Evolutionary conservation across 495 filamentous ascomycete species (phyloP), one percentile per base, ranked within the genome.

Genomic region (Filosporella fistucella): DNA sequence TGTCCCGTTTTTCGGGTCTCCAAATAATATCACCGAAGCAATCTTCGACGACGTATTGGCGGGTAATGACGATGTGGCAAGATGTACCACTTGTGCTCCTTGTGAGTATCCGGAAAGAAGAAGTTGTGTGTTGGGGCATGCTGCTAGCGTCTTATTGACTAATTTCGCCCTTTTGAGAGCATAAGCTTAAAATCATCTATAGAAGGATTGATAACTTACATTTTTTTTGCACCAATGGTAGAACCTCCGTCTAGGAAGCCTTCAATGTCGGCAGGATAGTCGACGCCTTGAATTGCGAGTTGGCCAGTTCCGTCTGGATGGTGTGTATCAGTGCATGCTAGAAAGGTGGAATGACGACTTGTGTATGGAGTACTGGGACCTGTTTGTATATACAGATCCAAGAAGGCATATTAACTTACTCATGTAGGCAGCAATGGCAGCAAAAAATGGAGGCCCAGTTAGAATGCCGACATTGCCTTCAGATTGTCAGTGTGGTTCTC

Each of bases 251-350:
- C 60, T 41, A 80, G 74, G 37, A 72, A 77, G 49, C 76, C 63
- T 4, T 41, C 25, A 30, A 65, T 35, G 47, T 59, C 49, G n/a
- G 65, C 63, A 1, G 52, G 28, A 41, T 82, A 83, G 16, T 72
- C 64, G 0, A 82, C 76, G 28, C 78, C 79, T 62, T 82, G 77
- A 12, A 82, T 64, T 2, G 64, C 68, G 11, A 80, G 62, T 25
- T 68, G 64, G 38, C 61, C 57, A 3, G 48, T 45, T 9, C 49
- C 49, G 21, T 44, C n/a, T n/a, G n/a, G n/a, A n/a, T n/a, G n/a
- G n/a, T n/a, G n/a, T n/a, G n/a, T n/a, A n/a, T n/a, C n/a, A n/a
- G n/a, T n/a, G n/a, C n/a, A n/a, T n/a, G n/a, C n/a, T n/a, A n/a
- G n/a, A n/a, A n/a, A n/a, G n/a, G n/a, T n/a, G n/a, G n/a, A n/a